Evolutionary conservation across 495 filamentous ascomycete species (phyloP), one percentile per base, ranked within the genome.

Genomic region (Penicillium goetzii): DNA sequence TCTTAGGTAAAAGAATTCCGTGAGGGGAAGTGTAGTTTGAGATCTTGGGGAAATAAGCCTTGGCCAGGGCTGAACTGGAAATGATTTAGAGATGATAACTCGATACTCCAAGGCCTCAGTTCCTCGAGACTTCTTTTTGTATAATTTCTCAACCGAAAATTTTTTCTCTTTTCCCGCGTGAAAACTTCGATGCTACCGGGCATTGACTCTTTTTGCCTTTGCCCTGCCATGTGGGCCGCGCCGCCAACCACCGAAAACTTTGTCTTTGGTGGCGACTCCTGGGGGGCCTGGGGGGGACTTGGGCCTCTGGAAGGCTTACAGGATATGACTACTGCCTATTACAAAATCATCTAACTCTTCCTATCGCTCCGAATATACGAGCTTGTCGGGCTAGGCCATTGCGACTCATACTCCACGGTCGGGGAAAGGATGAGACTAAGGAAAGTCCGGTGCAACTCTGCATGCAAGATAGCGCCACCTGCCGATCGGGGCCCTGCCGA

Each of bases 401-500:
- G 41, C 9, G 38, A n/a, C 14, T n/a, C n/a, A 3, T 47, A 23
- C 43, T 47, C 21, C 21, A 9, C 9, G 19, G 43, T 25, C 43
- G 43, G 21, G 43, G 25, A 36, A 19, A 12, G 17, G 11, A 15
- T 36, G 12, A 34, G 10, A 36, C 57, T 59, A 50, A 59, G 17
- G 34, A 1, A n/a, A 4, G 57, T 2, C 41, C 57, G 57, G 23
- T 59, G 57, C 34, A 28, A 59, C 57, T 59, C 57, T 59, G 43
- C 57, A 59, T 50, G 47, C 19, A 52, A 21, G 55, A 34, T 26
- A 32, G 38, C 55, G 55, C 55, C 58, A 51, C 45, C 58, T 34
- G 58, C 58, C 49, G 47, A 60, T 53, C 58, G 58, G 33, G 47
- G 49, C n/a, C 34, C n/a, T 55, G 15, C 50, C 50, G 50, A 52